These are phyloP conservation scores for Dictyostelium brefeldianum DNA, from an alignment of 78 protist species.

Conservation along the genomic window DNA sequence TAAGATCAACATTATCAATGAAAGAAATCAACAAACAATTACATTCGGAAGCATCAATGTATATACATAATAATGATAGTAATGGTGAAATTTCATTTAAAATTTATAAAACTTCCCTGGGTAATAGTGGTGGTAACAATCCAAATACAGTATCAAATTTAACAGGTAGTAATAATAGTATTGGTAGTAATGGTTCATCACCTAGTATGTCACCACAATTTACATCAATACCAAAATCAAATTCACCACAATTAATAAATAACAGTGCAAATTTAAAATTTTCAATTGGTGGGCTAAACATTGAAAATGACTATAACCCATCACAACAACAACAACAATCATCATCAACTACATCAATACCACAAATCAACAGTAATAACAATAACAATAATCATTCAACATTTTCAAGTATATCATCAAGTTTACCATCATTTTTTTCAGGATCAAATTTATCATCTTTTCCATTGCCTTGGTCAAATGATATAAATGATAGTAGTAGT, in stretches of 20 bases:
- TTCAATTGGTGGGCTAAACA: too few relatives aligned
- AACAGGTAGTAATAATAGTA: slow-evolving; percentile 4
- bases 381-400: neutral
- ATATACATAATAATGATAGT: slow-evolving; percentile 20
- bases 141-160: neutral
- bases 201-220: slow-evolving; percentile 23
- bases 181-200: slow-evolving; percentile 23
- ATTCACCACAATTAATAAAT: neutral
- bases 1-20: neutral
- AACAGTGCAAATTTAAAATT: too few relatives aligned
- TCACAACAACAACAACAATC: neutral
- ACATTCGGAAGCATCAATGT: slow-evolving; percentile 43
- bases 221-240: slow-evolving; percentile 17
- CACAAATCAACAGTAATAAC: neutral
- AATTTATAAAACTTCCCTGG: neutral
- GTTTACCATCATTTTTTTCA: slow-evolving; percentile 20
- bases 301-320: too few relatives aligned
- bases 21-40: slow-evolving; percentile 43
- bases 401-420: slow-evolving; percentile 11
- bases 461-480: slow-evolving; percentile 54
- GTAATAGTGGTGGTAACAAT: neutral
- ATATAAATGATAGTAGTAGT: neutral
- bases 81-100: neutral
- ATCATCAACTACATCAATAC: too few relatives aligned
- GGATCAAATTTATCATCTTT: neutral